Base-by-base conservation (phyloP, 805 yeast genomes). In the Saturnispora mendoncae region DNA sequence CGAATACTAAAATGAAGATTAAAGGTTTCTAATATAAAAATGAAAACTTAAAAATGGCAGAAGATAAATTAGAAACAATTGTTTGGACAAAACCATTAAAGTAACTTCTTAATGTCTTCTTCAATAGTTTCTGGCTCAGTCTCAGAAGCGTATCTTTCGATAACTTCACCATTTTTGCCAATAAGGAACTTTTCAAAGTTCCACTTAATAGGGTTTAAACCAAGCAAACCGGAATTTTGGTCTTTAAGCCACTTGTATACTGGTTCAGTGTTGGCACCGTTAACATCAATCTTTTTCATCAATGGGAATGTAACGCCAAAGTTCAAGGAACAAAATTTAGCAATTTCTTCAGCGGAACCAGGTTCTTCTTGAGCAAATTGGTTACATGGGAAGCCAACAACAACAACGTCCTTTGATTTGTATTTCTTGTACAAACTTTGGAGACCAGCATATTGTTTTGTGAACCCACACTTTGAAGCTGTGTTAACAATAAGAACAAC, bases 261-360 rank as follows among this genome's bases (percentile, higher is more conserved):
- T 15, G 90, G 85, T 57, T 84, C 88, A 15, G 85, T 78, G 33
- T 77, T 64, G 46, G 69, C 62, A 39, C 98, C 98, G 60, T 90
- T 92, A 51, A 92, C 97, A 32, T 88, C 87, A 45, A 87, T 62
- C 70, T 88, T 90, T 59, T 74, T 71, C 74, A 90, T 66, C 25
- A 90, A 72, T 24, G 96, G 96, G 80, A 92, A 90, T 14, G 82
- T 68, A 32, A 90, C 97, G 41, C 96, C 96, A 60, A 79, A 92
- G 68, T 85, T 87, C 54, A 78, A 56, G 33, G 74, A 63, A 62
- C 96, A 87, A 65, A 82, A 83, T 35, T 69, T 61, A 17, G 76
- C 78, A 49, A 85, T 84, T 54, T 83, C 87, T 43, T 77, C 72
- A 38, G 73, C 76, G 3, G 73, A 55, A 3, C 78, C 79, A 51